phyloP scores from a whole-genome alignment of 768 basidiomycete genomes.

The Rhodosporidiobolus odoratus region DNA sequence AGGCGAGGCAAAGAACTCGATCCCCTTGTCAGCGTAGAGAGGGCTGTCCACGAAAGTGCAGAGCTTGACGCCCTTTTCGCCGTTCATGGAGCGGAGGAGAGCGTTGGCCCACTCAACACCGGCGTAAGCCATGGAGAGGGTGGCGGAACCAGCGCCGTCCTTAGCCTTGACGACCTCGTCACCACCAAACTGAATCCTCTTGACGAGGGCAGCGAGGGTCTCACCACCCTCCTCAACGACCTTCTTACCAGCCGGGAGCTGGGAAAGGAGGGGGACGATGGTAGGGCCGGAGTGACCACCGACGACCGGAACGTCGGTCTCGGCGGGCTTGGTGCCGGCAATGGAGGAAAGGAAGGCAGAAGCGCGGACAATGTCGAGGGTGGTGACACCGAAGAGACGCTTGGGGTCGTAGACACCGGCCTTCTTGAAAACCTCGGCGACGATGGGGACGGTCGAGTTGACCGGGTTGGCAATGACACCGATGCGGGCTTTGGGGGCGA shows the following conservation, averaged over 20 bases:
- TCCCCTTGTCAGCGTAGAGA: conserved; percentile 73
- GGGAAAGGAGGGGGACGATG: conserved; percentile 91
- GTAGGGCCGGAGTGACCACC: conserved; percentile 97
- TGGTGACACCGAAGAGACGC: conserved; percentile 91
- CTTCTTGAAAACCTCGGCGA: conserved; percentile 82
- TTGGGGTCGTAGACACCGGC: conserved; percentile 85
- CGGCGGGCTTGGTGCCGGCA: conserved; percentile 59
- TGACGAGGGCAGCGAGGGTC: conserved; percentile 67
- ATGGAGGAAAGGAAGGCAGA: conserved; percentile 79
- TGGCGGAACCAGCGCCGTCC: conserved; percentile 73
- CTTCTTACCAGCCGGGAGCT: conserved; percentile 63
- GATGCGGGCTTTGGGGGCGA: conserved; percentile 83
- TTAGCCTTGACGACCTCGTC: conserved; percentile 99
- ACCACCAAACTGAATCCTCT: conserved; percentile 95
- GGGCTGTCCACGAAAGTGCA: conserved; percentile 66
- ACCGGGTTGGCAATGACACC: conserved; percentile 99
- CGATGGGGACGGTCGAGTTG: conserved; percentile 84
- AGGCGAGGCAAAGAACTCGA: conserved; percentile 89
- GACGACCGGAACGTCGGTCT: conserved; percentile 73
- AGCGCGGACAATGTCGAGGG: conserved; percentile 95
- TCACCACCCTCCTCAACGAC: conserved; percentile 60
- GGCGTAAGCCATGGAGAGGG: conserved; percentile 68
- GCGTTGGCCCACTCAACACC: conserved; percentile 5
- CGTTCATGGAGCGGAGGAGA: conserved; percentile 54
- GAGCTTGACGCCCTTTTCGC: conserved; percentile 58